A percentile compares a stretch with the other conserved stretches of the same genome.
Conservation (phyloP, 148 eudicot genomes). For the Fallopia convolvulus region DNA sequence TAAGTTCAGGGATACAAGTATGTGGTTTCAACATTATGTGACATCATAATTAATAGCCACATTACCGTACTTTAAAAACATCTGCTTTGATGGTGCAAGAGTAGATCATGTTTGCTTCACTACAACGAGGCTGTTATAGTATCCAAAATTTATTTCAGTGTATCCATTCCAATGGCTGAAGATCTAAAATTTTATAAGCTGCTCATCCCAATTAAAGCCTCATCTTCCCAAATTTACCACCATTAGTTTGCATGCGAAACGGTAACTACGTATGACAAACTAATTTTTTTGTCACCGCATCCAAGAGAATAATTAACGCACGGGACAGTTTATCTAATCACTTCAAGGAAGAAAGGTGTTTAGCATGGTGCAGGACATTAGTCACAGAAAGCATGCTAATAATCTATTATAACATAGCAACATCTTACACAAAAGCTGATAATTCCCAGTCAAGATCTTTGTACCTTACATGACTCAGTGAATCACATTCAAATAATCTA, state of each 20-base stretch:
- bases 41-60: not conserved
- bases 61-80: not conserved
- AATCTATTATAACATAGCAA: not conserved
- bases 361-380: not conserved
- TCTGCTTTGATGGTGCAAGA: not conserved
- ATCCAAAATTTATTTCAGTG: not conserved
- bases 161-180: not conserved
- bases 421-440: not conserved
- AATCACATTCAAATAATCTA: not conserved
- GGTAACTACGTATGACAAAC: not conserved
- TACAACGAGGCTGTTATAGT: not conserved
- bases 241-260: not conserved
- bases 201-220: too few species aligned
- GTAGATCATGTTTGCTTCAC: not conserved
- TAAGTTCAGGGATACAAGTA: not conserved
- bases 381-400: not conserved
- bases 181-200: not conserved
- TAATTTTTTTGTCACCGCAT: not conserved
- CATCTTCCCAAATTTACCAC: not conserved
- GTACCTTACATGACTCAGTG: not conserved
- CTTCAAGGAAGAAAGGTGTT: not conserved
- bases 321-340: not conserved
- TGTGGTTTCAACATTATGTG: not conserved
- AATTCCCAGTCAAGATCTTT: not conserved
- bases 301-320: too few species aligned